These are phyloP conservation scores for Groenewaldozyma auringiensis DNA, from an alignment of 1,139 yeast species.

Conservation along the genomic window DNA sequence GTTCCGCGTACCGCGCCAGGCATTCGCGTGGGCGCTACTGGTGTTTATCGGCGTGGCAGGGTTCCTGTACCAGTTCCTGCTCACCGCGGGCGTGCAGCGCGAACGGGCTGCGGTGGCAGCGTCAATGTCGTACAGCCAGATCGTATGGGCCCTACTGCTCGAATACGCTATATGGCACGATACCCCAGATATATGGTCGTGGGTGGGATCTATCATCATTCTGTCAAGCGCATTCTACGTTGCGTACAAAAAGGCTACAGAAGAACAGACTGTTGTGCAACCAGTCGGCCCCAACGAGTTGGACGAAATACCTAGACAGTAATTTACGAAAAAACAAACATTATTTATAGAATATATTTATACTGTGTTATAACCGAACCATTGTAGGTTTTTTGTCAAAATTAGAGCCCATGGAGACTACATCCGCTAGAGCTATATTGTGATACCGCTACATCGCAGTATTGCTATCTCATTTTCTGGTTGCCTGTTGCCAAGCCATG, in stretches of 20 bases:
- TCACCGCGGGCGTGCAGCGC: conserved; percentile 78
- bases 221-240: conserved; percentile 58
- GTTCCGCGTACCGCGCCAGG: conserved; percentile 53
- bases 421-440: no score
- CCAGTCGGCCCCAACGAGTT: conserved; percentile 15
- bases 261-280: conserved; percentile 25
- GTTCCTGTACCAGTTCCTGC: conserved; percentile 67
- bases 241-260: conserved; percentile 27
- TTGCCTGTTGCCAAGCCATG: no score
- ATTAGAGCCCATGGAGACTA: no score
- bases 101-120: conserved; percentile 76
- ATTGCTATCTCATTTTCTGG: no score
- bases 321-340: no score
- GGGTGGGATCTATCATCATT: conserved; percentile 62
- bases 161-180: conserved; percentile 68
- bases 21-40: conserved; percentile 59
- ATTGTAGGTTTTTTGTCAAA: no score
- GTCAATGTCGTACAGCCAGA: conserved; percentile 64
- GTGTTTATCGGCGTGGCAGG: conserved; percentile 64
- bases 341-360: no score
- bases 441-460: no score
- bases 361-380: no score
- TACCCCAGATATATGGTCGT: conserved; percentile 60
- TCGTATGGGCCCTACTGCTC: conserved; percentile 74
- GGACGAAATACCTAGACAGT: neutral